Evolutionary conservation across 352 stramenopile genomes (phyloP).

Genomic region (Phytopythium kandeliae): DNA sequence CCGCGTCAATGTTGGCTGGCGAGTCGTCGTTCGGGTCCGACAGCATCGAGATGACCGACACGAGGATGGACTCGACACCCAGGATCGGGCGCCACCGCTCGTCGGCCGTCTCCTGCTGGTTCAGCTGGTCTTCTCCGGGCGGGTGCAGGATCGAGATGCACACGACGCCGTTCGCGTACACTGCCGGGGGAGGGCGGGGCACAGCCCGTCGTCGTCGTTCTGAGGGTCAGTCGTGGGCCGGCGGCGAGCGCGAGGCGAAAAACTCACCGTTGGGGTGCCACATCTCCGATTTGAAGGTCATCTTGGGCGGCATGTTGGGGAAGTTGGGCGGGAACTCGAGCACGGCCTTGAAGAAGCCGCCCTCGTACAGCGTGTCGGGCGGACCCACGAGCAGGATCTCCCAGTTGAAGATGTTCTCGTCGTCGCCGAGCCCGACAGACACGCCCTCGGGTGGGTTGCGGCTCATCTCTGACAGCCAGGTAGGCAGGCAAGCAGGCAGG

Average conservation of each 20-base stretch:
- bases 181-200: constrained; percentile 24
- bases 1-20: constrained; percentile 99
- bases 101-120: constrained; percentile 96
- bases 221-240: too few relatives aligned
- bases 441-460: constrained; percentile 98
- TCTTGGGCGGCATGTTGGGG: constrained; percentile 98
- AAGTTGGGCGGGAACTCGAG: constrained; percentile 98
- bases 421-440: constrained; percentile 95
- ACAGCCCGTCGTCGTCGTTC: too few relatives aligned
- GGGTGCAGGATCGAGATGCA: constrained; percentile 99
- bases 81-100: constrained; percentile 98
- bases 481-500: too few relatives aligned
- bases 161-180: constrained; percentile 97
- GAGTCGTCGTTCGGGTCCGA: constrained; percentile 99
- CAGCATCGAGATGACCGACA: constrained; percentile 99
- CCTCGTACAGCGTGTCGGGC: constrained; percentile 93
- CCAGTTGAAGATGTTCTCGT: constrained; percentile 99
- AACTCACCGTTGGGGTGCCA: constrained; percentile 98
- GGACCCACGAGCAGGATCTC: constrained; percentile 97
- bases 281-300: constrained; percentile 99
- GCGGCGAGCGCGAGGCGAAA: too few relatives aligned
- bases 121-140: constrained; percentile 97
- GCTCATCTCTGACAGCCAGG: constrained; percentile 89
- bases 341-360: constrained; percentile 97
- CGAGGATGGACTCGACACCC: constrained; percentile 93